A percentile compares a stretch with the other conserved stretches of the same genome.
phyloP scores from a whole-genome alignment of 225 moss, liverwort and hornwort species.

The Marchantia polymorpha region DNA sequence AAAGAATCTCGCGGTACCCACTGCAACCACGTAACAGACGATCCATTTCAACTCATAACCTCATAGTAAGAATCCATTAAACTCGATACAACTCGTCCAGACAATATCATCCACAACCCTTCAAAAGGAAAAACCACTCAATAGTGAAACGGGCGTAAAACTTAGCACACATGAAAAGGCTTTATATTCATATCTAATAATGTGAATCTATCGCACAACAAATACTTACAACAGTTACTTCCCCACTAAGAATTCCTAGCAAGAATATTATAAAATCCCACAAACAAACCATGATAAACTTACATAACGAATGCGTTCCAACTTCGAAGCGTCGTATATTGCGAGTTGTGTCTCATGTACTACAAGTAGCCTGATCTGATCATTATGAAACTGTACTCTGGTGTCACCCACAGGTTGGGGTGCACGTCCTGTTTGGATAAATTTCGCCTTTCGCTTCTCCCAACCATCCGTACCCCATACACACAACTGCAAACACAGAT shows the following conservation, averaged over 20 bases:
- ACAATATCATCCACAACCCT: too few relatives aligned
- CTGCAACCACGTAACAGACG: constrained; percentile 35
- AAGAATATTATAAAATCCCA: too few relatives aligned
- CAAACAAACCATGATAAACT: neutral
- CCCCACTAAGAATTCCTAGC: neutral
- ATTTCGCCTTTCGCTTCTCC: constrained; percentile 81
- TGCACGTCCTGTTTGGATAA: constrained; percentile 72
- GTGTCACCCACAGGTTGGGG: constrained; percentile 70
- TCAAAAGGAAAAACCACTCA: too few relatives aligned
- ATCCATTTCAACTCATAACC: neutral
- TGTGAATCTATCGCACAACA: too few relatives aligned
- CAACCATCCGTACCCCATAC: constrained; percentile 98
- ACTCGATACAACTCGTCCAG: too few relatives aligned
- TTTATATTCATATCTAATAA: too few relatives aligned
- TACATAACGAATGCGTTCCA: constrained; percentile 85
- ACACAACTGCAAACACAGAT: constrained; percentile 54
- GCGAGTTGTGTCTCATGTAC: constrained; percentile 93
- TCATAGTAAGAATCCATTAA: neutral
- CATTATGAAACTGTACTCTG: constrained; percentile 96
- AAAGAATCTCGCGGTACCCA: constrained; percentile 86
- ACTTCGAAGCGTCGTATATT: constrained; percentile 87
- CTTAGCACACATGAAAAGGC: neutral
- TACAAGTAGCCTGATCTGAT: constrained; percentile 89
- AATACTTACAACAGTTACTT: too few relatives aligned
- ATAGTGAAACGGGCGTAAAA: too few relatives aligned